Evolutionary conservation across 2,329 filamentous ascomycete species (phyloP).

Genomic region (Bretziella fagacearum): DNA sequence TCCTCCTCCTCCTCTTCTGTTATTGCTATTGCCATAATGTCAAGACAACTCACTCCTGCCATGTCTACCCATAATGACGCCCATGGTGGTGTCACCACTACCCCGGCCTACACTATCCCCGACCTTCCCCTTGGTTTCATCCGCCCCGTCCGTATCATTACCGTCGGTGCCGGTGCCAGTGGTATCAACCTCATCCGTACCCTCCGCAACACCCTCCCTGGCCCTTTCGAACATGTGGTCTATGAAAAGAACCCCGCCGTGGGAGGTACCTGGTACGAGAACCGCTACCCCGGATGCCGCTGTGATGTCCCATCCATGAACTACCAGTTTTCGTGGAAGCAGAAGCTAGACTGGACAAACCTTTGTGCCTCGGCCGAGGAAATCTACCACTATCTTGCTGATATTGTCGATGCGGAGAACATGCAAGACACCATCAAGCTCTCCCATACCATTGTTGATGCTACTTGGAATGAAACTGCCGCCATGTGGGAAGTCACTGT

Average conservation of each 20-base stretch:
- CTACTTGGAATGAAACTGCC: constrained; percentile 28
- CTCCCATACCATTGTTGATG: constrained; percentile 26
- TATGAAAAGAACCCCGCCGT: constrained; percentile 40
- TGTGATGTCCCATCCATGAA: constrained; percentile 43
- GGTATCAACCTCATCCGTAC: constrained; percentile 25
- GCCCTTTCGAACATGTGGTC: constrained; percentile 28
- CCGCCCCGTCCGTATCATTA: constrained; percentile 18
- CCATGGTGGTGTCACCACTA: neutral
- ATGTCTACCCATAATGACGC: constrained; percentile 11
- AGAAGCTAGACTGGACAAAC: constrained; percentile 40
- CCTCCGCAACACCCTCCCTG: constrained; percentile 26
- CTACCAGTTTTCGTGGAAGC: constrained; percentile 45
- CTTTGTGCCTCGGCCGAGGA: constrained; percentile 39
- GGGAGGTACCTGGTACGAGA: constrained; percentile 43
- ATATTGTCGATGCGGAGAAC: constrained; percentile 30
- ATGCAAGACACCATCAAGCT: constrained; percentile 29
- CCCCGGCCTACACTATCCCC: constrained; percentile 7
- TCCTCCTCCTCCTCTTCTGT: neutral
- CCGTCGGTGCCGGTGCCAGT: constrained; percentile 20
- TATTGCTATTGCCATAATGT: constrained; percentile 5
- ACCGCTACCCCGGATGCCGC: constrained; percentile 39
- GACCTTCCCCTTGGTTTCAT: constrained; percentile 10
- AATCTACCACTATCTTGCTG: constrained; percentile 36
- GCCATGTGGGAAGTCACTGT: constrained; percentile 29
- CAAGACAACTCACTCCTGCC: constrained; percentile 8